A percentile compares a stretch with the other conserved stretches of the same genome.
These are phyloP conservation scores for Scedosporium aurantiacum DNA, from an alignment of 2,329 filamentous ascomycete genomes.

Conservation along the genomic window DNA sequence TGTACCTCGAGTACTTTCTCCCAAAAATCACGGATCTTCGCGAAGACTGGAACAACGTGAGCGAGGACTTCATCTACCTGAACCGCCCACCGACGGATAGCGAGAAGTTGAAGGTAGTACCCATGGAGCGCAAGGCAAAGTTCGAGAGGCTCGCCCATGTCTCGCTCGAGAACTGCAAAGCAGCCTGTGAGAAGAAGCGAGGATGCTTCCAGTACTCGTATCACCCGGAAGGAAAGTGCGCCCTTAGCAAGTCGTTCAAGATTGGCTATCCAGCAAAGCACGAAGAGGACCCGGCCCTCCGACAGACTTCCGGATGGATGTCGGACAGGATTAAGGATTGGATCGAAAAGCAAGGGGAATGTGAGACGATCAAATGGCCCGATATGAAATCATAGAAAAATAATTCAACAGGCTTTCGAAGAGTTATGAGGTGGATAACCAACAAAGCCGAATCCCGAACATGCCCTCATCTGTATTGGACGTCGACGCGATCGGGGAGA, in stretches of 20 bases:
- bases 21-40: constrained; percentile 29
- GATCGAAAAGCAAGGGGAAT: constrained; percentile 33
- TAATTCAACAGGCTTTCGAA: background rate
- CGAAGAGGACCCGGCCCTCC: constrained; percentile 20
- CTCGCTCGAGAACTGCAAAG: constrained; percentile 34
- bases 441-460: too few relatives aligned
- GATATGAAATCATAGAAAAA: constrained; percentile 7
- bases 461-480: too few relatives aligned
- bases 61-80: constrained; percentile 35
- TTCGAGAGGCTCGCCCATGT: constrained; percentile 33
- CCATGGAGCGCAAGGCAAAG: constrained; percentile 26
- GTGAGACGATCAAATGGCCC: constrained; percentile 27
- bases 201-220: constrained; percentile 37
- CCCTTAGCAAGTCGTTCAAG: constrained; percentile 31
- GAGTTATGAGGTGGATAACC: too few relatives aligned
- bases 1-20: constrained; percentile 37
- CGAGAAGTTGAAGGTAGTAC: constrained; percentile 23
- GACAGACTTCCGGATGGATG: constrained; percentile 33
- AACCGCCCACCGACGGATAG: constrained; percentile 23
- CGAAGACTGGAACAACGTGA: constrained; percentile 42
- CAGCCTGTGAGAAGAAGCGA: constrained; percentile 32
- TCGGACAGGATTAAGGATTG: constrained; percentile 34
- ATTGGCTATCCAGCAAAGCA: constrained; percentile 26
- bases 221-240: constrained; percentile 29
- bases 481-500: too few relatives aligned